Base-by-base conservation (phyloP, 352 stramenopile species). In the Pythium grandisporangium region DNA sequence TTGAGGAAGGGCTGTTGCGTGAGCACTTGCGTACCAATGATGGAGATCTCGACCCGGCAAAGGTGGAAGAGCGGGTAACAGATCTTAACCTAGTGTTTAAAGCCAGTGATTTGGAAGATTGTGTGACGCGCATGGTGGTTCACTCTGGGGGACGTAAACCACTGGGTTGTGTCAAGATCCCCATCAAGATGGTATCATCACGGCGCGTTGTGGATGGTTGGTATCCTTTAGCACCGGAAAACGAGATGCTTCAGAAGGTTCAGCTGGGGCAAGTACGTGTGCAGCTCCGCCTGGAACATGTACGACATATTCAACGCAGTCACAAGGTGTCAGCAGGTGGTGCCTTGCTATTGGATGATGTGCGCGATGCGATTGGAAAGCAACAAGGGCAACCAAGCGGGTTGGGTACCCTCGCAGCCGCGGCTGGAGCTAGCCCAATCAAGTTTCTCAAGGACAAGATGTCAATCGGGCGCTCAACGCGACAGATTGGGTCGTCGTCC, bases 41-140 rank as follows among this genome's bases (percentile, higher is more conserved):
- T 27, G 74, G 74, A 2, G 74, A 87, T 27, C 47, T 87, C 19
- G 74, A 83, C 36, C 44, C 66, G 0, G 17, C 35, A 7, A 84
- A 84, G 42, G 69, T 87, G 4, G 45, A 63, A 4, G 69, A 84
- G 22, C 58, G 54, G 4, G 82, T 70, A 48, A 69, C 59, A 2
- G 71, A 88, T 51, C 51, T 78, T 1, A 88, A 88, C 42, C 40
- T 84, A 22, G 32, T 76, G 21, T 88, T 79, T 61, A 73, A 68
- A 22, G 45, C 55, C 6, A 78, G 55, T 14, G 67, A 88, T 20
- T 39, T 88, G 7, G 74, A 88, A 38, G 70, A 75, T 34, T 88
- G 74, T 30, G 54, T 88, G 23, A 72, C 58, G 2, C 66, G 68
- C 8, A 78, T 88, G 53, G 53, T 70, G 11, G 47, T 66, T 29